Conservation (phyloP, 352 stramenopile species). For the Phytophthora megakarya region DNA sequence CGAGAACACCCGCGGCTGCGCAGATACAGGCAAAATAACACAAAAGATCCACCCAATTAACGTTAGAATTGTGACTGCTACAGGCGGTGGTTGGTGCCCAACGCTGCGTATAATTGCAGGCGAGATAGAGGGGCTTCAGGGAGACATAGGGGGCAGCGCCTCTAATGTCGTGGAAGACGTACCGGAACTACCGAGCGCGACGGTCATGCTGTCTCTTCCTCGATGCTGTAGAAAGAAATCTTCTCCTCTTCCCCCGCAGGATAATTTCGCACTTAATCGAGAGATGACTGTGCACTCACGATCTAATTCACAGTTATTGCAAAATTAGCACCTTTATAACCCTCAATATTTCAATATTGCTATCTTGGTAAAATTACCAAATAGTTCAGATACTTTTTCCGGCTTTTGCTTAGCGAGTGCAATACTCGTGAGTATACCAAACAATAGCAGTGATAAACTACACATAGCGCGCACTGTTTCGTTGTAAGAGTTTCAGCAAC, state of each 20-base stretch:
- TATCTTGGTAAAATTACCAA: no score
- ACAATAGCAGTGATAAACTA: no score
- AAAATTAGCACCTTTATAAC: conserved; percentile 5
- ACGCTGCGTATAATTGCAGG: conserved; percentile 1
- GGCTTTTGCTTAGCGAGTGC: neutral
- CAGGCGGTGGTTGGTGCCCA: conserved; percentile 7
- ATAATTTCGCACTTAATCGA: conserved; percentile 27
- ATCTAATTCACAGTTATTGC: conserved; percentile 24
- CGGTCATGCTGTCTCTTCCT: conserved; percentile 49
- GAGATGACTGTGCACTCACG: conserved; percentile 1
- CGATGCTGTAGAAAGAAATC: conserved; percentile 48
- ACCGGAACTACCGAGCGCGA: conserved; percentile 65
- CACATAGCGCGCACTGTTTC: no score
- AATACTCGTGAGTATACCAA: no score
- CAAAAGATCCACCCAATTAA: conserved; percentile 42
- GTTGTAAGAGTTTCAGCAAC: no score
- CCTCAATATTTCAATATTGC: no score
- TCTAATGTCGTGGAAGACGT: conserved; percentile 27
- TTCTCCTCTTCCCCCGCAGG: conserved; percentile 20
- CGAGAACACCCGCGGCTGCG: conserved; percentile 86
- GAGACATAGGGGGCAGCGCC: conserved; percentile 1
- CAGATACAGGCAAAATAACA: conserved; percentile 17
- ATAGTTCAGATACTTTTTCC: conserved; percentile 30
- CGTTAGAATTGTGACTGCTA: conserved; percentile 31
- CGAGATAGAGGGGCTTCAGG: neutral